Evolutionary conservation across 306 rosid genomes (phyloP), one percentile per base, ranked within the genome.

Genomic region (Castanea mollissima): DNA sequence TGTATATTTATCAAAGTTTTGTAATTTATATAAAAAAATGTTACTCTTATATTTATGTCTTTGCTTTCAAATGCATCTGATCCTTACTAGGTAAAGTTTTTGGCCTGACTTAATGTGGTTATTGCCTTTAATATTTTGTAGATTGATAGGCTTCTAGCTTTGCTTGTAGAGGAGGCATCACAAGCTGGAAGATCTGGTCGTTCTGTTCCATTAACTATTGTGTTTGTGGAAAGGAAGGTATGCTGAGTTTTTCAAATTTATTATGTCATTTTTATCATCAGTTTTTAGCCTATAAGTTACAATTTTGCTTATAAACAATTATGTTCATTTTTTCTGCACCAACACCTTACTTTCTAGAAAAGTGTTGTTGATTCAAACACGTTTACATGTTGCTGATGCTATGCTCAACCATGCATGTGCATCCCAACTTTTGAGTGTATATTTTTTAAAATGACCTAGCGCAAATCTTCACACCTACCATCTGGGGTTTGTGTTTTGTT

Each of bases 171-270:
- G 78, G 96, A 88, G 83, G 89, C 92, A 74, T 85, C 92, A 65
- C 91, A 86, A 78, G 89, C 91, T 76, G 96, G 89, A 89, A 87
- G 80, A 71, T 55, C 85, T 65, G 92, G 94, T 54, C 94, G 87
- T 80, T 90, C 92, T 6, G 72, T 92, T 81, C 97, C 90, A 20
- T 81, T 92, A 75, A 92, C 96, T 54, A 92, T 92, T 69, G 97
- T 92, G 15, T 92, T 92, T 76, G 97, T 92, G 83, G 97, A 92
- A 75, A 91, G 97, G 82, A 92, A 92, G 96, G 97, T 92, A 85
- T 63, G 29, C 20, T 19, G 8, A 60, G 55, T 69, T 72, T 62
- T 52, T 34, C 6, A 25, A 52, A 18, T 31, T 71, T 74, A 34
- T 78, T 77, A 68, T 56, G 67, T 75, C 19, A 19, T 71, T 76